phyloP scores from a whole-genome alignment of 2,329 filamentous ascomycete species.

The Monilinia aucupariae region DNA sequence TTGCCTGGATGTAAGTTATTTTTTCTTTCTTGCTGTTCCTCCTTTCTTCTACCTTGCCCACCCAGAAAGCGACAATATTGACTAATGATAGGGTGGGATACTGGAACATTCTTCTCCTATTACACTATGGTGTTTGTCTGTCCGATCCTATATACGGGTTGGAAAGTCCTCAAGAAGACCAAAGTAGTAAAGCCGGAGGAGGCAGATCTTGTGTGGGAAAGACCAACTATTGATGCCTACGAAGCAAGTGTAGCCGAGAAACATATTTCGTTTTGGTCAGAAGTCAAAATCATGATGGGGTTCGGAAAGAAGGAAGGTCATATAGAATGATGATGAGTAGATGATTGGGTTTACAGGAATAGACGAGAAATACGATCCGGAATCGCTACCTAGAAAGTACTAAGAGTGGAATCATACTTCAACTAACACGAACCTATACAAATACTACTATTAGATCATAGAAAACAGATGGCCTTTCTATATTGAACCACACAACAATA shows the following conservation, averaged over 20 bases:
- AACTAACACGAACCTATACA: not conserved
- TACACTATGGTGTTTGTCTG: conserved; percentile 62
- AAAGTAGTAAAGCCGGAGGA: conserved; percentile 44
- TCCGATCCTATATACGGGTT: conserved; percentile 57
- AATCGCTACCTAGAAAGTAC: not conserved
- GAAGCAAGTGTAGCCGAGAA: conserved; percentile 22
- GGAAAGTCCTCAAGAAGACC: conserved; percentile 64
- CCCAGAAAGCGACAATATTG: not conserved
- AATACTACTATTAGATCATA: not conserved
- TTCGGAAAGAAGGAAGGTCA: conserved; percentile 21
- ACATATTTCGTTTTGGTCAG: conserved; percentile 26
- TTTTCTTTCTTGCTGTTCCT: not conserved
- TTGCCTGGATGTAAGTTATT: conserved; percentile 48
- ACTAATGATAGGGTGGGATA: conserved; percentile 49
- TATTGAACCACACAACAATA: no score
- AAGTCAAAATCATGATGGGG: conserved; percentile 26
- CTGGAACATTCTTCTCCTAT: conserved; percentile 62
- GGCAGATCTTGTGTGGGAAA: conserved; percentile 44
- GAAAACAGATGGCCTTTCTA: no score
- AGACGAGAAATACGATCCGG: not conserved
- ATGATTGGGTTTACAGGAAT: conserved; percentile 11
- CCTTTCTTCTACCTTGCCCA: not conserved
- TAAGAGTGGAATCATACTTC: not conserved
- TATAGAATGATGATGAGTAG: conserved; percentile 18
- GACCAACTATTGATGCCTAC: conserved; percentile 29